Evolutionary conservation across 495 filamentous ascomycete genomes (phyloP).

Genomic region (Xylaria flabelliformis): DNA sequence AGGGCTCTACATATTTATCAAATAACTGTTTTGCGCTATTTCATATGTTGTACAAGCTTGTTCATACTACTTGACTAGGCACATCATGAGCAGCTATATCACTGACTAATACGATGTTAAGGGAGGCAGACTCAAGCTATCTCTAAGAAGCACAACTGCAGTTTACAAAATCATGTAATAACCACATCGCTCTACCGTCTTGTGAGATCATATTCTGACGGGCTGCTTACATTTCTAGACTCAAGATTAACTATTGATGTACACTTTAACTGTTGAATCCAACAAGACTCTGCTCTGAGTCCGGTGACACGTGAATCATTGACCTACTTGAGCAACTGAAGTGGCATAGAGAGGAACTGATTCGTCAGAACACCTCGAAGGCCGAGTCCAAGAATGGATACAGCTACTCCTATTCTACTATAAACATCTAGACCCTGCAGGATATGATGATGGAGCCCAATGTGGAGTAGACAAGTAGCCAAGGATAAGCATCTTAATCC

Average conservation of each 20-base stretch:
- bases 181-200: neutral
- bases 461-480: neutral
- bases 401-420: neutral
- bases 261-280: neutral
- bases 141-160: neutral
- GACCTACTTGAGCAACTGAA: neutral
- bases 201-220: neutral
- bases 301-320: neutral
- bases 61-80: conserved; percentile 1
- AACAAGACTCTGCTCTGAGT: too few relatives aligned
- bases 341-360: neutral
- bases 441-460: neutral
- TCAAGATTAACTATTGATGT: neutral
- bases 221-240: neutral
- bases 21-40: neutral
- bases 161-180: neutral
- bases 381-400: neutral
- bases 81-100: neutral
- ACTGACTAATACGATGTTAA: neutral
- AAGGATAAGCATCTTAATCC: neutral
- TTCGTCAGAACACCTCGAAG: neutral
- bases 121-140: neutral
- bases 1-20: neutral
- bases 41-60: neutral
- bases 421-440: neutral